phyloP scores from a whole-genome alignment of 2,329 filamentous ascomycete species.

The Ilyonectria mors-panacis region DNA sequence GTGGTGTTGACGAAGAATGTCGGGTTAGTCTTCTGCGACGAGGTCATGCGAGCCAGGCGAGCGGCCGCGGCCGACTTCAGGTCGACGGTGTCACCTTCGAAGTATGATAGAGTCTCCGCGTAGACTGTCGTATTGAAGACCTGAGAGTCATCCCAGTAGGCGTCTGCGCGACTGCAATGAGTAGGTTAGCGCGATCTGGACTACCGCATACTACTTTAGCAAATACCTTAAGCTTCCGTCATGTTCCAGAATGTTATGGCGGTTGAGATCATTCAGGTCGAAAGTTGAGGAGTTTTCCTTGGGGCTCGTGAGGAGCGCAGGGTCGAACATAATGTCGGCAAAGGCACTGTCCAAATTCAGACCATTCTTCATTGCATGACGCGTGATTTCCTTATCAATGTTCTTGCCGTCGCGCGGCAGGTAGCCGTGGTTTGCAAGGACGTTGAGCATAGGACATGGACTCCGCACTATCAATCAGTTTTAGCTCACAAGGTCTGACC shows the following conservation, averaged over 20 bases:
- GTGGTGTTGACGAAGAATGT: slow-evolving; percentile 3
- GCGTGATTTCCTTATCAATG: slow-evolving; percentile 1
- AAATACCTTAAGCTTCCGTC: slow-evolving; percentile 21
- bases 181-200: background rate
- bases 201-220: too few species aligned
- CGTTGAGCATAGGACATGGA: slow-evolving; percentile 22
- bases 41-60: background rate
- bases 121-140: slow-evolving; percentile 16
- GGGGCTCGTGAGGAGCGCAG: slow-evolving; percentile 12
- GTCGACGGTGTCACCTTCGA: background rate
- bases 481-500: background rate
- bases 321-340: slow-evolving; percentile 16
- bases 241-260: slow-evolving; percentile 21
- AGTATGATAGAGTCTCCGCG: slow-evolving; percentile 4
- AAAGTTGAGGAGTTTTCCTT: background rate
- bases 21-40: background rate
- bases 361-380: slow-evolving; percentile 5
- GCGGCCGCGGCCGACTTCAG: slow-evolving; percentile 2
- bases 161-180: slow-evolving; percentile 10
- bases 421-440: slow-evolving; percentile 19
- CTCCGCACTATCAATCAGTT: slow-evolving; percentile 8
- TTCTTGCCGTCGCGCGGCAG: slow-evolving; percentile 19
- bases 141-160: slow-evolving; percentile 20
- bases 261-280: slow-evolving; percentile 16
- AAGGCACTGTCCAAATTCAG: slow-evolving; percentile 8